Conservation (phyloP, 768 basidiomycete genomes). For the Termitomyces sp. region DNA sequence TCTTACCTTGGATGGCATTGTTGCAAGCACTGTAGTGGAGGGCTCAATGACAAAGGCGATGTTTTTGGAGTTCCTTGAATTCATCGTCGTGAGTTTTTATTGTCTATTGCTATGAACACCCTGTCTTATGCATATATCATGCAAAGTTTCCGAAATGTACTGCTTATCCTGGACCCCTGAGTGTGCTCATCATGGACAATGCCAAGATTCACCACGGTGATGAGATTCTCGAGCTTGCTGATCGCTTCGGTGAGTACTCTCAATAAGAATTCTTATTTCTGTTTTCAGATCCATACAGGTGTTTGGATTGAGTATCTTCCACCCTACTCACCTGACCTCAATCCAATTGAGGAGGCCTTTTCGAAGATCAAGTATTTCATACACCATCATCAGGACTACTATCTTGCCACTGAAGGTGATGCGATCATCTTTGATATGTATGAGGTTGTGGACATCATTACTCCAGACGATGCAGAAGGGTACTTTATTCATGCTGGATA, state of each 20-base stretch:
- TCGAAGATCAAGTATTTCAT: conserved; percentile 31
- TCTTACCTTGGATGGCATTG: conserved; percentile 26
- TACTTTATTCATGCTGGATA: conserved; percentile 31
- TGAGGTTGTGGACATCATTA: conserved; percentile 23
- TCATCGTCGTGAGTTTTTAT: conserved; percentile 20
- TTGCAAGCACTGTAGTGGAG: conserved; percentile 22
- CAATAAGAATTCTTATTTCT: too few species aligned
- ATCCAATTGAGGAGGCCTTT: conserved; percentile 38
- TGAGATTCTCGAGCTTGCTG: too few species aligned
- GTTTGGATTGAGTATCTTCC: conserved; percentile 28
- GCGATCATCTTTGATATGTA: conserved; percentile 25
- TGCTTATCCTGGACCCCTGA: too few species aligned
- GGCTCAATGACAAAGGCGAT: conserved; percentile 23
- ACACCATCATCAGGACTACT: conserved; percentile 13
- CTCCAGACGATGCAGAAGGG: conserved; percentile 21
- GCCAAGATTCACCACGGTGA: too few species aligned
- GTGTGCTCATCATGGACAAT: too few species aligned
- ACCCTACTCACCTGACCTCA: conserved; percentile 37
- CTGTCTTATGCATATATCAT: not conserved
- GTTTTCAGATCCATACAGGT: too few species aligned
- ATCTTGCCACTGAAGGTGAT: conserved; percentile 2
- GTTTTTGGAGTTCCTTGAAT: conserved; percentile 22
- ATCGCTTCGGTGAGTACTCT: too few species aligned
- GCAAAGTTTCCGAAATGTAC: too few species aligned
- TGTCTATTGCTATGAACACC: too few species aligned